Evolutionary conservation across 768 basidiomycete species (phyloP), one percentile per base, ranked within the genome.

Genomic region (Naganishia randhawae): DNA sequence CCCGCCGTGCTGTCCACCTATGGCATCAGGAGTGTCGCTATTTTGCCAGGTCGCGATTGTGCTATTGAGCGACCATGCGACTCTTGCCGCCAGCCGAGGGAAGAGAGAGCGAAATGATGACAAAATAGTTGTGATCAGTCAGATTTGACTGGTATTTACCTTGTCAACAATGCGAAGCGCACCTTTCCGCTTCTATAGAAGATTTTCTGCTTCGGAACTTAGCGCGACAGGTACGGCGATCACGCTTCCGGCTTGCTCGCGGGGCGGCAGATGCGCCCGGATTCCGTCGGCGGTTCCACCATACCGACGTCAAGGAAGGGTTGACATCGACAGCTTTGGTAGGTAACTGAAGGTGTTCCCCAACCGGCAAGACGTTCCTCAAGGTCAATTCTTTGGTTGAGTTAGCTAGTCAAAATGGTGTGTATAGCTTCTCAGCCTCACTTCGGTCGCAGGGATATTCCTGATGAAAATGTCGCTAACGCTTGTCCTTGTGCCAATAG

Each of bases 311-410:
- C 57, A 61, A 61, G 37, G 35, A 19, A 48, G 45, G n/a, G 45
- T n/a, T 22, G 45, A 48, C 45, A 17, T 22, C n/a, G 45, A 48
- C 45, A 48, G 25, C 19, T 7, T 13, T 48, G 45, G n/a, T 48
- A 48, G 6, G 45, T 3, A n/a, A 31, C 1, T 32, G 16, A 8
- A 25, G 17, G 7, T 2, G 16, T 14, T 39, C 57, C 19, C 19
- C 57, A 39, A 41, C 57, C 57, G 57, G 57, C 57, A 61, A 61
- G 57, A 61, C 54, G 37, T 61, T 39, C n/a, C 37, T 61, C 57
- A 61, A 61, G 57, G 57, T 61, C 54, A 48, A 48, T 48, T 48
- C 54, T 55, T 55, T 35, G 54, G 31, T 55, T 31, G 54, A 55
- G 33, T 55, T 55, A 61, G 57, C 29, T 25, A 29, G 57, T 61